phyloP scores from a whole-genome alignment of 345 rosid genomes.

The Microcos paniculata region DNA sequence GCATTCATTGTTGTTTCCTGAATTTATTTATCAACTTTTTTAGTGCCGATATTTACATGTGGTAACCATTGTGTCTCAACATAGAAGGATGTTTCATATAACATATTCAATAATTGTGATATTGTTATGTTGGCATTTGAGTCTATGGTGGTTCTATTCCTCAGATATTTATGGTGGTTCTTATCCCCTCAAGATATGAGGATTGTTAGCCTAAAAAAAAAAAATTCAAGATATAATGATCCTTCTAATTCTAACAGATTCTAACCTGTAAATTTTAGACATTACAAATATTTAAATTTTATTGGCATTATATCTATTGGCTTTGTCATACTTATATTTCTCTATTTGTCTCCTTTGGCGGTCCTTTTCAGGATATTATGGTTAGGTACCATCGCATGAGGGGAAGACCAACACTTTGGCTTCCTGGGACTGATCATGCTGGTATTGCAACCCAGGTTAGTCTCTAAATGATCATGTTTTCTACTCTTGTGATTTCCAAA shows the following conservation, averaged over 20 bases:
- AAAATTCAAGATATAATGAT: not conserved
- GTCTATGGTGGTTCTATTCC: not conserved
- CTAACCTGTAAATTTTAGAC: not conserved
- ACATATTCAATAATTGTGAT: not conserved
- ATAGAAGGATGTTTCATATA: not conserved
- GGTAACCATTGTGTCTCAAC: not conserved
- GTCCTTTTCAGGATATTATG: constrained; percentile 72
- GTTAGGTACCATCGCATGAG: constrained; percentile 88
- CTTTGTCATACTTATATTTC: constrained; percentile 8
- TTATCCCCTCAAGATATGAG: no score
- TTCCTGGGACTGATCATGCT: constrained; percentile 99
- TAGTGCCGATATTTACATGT: not conserved
- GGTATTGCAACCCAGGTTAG: constrained; percentile 96
- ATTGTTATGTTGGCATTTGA: not conserved
- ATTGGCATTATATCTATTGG: not conserved
- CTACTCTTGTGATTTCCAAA: not conserved
- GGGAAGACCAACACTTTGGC: constrained; percentile 96
- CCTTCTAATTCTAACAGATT: constrained; percentile 8
- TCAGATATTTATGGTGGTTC: not conserved
- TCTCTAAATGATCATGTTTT: constrained; percentile 8
- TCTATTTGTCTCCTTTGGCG: constrained; percentile 16
- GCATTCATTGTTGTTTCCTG: not conserved
- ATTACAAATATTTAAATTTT: not conserved
- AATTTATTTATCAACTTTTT: not conserved
- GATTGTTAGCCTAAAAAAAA: no score